A percentile compares a stretch with the other conserved stretches of the same genome.
Conservation (phyloP, 192 early-diverging fungal species). For the Obelidium mucronatum region DNA sequence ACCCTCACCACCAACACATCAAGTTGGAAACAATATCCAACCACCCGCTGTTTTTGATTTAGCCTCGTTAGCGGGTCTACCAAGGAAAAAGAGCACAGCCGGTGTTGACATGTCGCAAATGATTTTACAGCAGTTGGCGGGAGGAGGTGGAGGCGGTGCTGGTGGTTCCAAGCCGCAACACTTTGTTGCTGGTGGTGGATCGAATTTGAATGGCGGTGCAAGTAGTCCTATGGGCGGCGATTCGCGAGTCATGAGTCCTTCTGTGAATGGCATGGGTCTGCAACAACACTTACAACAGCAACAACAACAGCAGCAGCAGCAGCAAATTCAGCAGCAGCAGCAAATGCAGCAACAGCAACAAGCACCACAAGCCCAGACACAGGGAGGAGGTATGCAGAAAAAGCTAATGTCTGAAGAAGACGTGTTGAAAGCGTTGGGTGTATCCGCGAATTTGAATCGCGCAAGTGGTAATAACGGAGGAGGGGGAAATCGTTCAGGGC, state of each 20-base stretch:
- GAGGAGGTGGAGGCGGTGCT: background rate
- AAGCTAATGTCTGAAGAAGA: slow-evolving; percentile 34
- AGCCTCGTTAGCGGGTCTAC: background rate
- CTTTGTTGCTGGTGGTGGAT: background rate
- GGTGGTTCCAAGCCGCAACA: background rate
- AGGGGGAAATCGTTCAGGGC: background rate
- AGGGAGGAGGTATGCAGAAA: background rate
- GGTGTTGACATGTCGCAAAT: slow-evolving; percentile 14
- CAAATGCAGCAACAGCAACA: background rate
- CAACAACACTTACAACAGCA: slow-evolving; percentile 16
- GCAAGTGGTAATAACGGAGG: background rate
- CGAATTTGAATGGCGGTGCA: background rate
- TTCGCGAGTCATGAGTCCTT: background rate
- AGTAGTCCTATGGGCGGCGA: background rate
- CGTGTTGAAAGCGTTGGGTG: slow-evolving; percentile 25
- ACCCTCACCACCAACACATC: background rate
- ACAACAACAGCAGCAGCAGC: slow-evolving; percentile 2
- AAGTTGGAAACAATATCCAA: background rate
- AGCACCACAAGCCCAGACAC: background rate
- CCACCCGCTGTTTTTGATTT: background rate
- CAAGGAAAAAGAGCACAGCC: background rate
- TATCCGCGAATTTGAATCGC: background rate
- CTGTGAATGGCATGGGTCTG: background rate
- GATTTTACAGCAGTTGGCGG: slow-evolving; percentile 26
- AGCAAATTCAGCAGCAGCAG: background rate